These are phyloP conservation scores for Ganoderma lingzhi DNA, from an alignment of 1,284 basidiomycete species.

Conservation along the genomic window DNA sequence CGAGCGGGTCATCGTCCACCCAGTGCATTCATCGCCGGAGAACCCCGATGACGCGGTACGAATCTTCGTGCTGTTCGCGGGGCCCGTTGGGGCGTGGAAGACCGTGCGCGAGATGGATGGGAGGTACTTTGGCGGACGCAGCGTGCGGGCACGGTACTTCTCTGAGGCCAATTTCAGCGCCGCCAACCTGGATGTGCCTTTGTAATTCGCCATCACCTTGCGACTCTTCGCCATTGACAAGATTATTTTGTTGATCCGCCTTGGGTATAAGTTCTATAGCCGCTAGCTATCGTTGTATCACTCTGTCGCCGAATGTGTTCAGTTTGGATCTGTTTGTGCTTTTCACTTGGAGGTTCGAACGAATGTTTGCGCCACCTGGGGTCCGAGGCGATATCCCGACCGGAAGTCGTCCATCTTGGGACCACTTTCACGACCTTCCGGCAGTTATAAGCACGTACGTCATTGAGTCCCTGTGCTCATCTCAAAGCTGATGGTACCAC, in stretches of 20 bases:
- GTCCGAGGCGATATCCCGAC: neutral
- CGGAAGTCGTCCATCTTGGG: neutral
- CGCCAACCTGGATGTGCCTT: conserved; percentile 55
- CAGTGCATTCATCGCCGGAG: conserved; percentile 68
- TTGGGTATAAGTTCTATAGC: neutral
- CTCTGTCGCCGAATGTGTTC: conserved; percentile 1
- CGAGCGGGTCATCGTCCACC: conserved; percentile 87
- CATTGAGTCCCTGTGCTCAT: neutral
- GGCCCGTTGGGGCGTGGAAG: conserved; percentile 94
- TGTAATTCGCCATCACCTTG: conserved; percentile 30
- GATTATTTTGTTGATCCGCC: neutral
- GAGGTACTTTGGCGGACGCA: conserved; percentile 87
- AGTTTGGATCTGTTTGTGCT: neutral
- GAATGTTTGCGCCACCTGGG: neutral
- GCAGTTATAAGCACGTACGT: neutral
- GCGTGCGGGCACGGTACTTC: conserved; percentile 86
- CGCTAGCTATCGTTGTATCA: neutral
- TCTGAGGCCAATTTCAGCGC: conserved; percentile 67
- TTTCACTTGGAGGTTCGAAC: neutral
- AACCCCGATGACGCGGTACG: conserved; percentile 77
- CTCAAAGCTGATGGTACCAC: neutral
- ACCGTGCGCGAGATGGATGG: conserved; percentile 92
- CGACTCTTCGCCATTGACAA: neutral
- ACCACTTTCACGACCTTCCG: neutral
- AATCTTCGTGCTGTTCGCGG: conserved; percentile 87